These are phyloP conservation scores for Cystobasidiopsis lactophilus DNA, from an alignment of 768 basidiomycete genomes.

Conservation along the genomic window DNA sequence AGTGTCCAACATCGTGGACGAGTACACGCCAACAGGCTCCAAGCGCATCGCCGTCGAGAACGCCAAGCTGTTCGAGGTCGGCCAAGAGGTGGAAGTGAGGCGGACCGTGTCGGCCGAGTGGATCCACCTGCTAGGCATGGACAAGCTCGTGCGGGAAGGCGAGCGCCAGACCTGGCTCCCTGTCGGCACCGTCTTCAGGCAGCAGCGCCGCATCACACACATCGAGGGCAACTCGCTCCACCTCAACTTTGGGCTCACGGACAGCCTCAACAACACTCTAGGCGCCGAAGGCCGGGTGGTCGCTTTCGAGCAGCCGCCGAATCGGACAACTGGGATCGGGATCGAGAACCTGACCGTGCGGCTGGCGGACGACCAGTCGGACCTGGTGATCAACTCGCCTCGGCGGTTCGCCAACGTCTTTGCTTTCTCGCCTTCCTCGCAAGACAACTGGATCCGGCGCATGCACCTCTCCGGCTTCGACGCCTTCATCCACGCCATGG, in stretches of 20 bases:
- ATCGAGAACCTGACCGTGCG: background rate
- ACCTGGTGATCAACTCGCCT: background rate
- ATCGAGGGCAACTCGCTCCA: background rate
- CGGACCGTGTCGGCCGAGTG: background rate
- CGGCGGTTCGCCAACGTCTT: background rate
- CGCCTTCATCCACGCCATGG: background rate
- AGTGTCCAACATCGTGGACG: background rate
- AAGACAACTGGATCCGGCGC: background rate
- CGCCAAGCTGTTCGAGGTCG: background rate
- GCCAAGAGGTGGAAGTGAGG: background rate
- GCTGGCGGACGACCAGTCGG: background rate
- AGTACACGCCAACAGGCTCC: background rate
- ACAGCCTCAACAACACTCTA: background rate
- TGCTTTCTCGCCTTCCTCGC: background rate
- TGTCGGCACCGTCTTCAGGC: background rate
- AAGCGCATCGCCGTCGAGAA: background rate
- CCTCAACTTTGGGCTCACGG: background rate
- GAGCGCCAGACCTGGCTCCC: background rate
- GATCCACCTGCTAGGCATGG: background rate
- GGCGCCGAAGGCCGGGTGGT: background rate
- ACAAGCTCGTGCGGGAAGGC: background rate
- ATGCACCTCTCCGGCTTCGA: background rate
- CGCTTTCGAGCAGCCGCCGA: background rate
- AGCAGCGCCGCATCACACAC: background rate
- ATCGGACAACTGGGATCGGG: background rate